These are phyloP conservation scores for Alternaria burnsii DNA, from an alignment of 2,329 filamentous ascomycete species.

Conservation along the genomic window DNA sequence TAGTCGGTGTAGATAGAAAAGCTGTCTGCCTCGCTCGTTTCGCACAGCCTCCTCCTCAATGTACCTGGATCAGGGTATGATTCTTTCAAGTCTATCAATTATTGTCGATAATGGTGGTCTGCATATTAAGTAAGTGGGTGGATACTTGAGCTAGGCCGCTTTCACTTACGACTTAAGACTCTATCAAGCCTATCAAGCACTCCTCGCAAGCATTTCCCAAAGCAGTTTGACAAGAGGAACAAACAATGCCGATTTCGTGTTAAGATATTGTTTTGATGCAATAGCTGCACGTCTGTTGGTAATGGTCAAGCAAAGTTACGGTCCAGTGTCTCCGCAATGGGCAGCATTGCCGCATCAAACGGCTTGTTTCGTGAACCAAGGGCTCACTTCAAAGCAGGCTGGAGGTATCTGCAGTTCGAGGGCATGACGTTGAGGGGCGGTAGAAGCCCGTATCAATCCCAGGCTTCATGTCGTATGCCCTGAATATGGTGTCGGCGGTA, in stretches of 20 bases:
- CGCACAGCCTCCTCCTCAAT: constrained; percentile 1
- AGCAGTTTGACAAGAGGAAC: constrained; percentile 1
- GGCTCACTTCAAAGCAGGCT: background rate
- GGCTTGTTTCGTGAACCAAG: background rate
- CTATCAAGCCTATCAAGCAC: background rate
- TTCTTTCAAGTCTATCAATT: background rate
- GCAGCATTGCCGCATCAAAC: background rate
- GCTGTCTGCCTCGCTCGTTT: background rate
- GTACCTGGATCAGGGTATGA: background rate
- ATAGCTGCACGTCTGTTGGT: background rate
- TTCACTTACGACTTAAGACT: constrained; percentile 2
- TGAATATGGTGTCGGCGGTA: constrained; percentile 9
- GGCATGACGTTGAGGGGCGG: background rate
- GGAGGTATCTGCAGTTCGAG: background rate
- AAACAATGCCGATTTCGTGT: background rate
- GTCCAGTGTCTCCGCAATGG: background rate
- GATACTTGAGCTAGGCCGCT: background rate
- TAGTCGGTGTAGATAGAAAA: background rate
- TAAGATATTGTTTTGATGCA: background rate
- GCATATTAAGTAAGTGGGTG: background rate
- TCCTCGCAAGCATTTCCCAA: constrained; percentile 17
- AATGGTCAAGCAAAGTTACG: background rate
- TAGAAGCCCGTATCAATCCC: background rate
- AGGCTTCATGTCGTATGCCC: constrained; percentile 2
- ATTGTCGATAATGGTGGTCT: background rate